Evolutionary conservation across 2,329 filamentous ascomycete genomes (phyloP).

Genomic region (Neobulgaria alba): DNA sequence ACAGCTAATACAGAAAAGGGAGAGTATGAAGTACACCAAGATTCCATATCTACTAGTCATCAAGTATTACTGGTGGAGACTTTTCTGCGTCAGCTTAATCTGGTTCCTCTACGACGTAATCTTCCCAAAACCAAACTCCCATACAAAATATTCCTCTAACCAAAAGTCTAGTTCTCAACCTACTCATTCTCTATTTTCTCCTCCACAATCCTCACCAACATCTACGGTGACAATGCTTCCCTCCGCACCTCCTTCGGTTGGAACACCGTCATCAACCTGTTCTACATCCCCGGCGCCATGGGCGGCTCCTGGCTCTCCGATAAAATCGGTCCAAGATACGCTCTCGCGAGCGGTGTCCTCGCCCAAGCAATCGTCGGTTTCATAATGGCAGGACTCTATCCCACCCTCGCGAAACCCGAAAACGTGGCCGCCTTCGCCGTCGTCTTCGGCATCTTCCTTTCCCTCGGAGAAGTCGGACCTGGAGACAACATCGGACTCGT

Average conservation of each 20-base stretch:
- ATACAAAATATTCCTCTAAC: conserved; percentile 11
- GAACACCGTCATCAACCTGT: conserved; percentile 81
- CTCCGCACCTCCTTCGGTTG: conserved; percentile 78
- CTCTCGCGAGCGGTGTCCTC: conserved; percentile 61
- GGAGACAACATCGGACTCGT: conserved; percentile 87
- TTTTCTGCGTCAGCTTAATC: conserved; percentile 62
- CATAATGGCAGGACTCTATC: conserved; percentile 78
- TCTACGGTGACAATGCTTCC: conserved; percentile 49
- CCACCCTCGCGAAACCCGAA: conserved; percentile 52
- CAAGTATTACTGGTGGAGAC: conserved; percentile 64
- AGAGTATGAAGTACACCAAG: conserved; percentile 32
- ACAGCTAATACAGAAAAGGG: too few species aligned
- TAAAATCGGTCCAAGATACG: conserved; percentile 67
- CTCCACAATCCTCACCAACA: conserved; percentile 59
- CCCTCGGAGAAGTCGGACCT: conserved; percentile 72
- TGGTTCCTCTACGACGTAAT: conserved; percentile 77
- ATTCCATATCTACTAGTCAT: conserved; percentile 48
- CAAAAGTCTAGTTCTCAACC: conserved; percentile 55
- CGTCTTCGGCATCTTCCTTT: conserved; percentile 70
- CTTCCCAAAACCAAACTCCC: conserved; percentile 4
- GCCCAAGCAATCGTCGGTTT: conserved; percentile 74
- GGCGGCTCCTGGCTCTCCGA: conserved; percentile 71
- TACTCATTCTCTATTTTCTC: conserved; percentile 87
- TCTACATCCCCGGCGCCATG: conserved; percentile 78
- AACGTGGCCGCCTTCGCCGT: conserved; percentile 71